Evolutionary conservation across 345 rosid species (phyloP).

Genomic region (Euphorbia lathyris): DNA sequence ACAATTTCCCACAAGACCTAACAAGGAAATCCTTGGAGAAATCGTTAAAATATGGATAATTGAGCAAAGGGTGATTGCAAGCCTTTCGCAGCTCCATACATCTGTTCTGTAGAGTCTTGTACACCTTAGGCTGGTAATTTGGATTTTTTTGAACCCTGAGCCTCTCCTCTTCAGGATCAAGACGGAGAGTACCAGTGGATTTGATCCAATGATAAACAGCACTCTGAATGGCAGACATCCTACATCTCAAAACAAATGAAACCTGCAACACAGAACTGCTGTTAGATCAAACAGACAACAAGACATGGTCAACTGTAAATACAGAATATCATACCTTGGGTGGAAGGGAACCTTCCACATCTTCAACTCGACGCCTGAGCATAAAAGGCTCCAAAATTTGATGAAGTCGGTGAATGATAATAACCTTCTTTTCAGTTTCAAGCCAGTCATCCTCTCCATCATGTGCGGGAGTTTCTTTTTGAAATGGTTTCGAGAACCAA

Average conservation of each 20-base stretch:
- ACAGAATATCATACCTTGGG: slow-evolving; percentile 61
- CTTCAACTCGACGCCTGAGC: slow-evolving; percentile 99
- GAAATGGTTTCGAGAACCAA: slow-evolving; percentile 99
- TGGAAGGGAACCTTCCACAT: slow-evolving; percentile 99
- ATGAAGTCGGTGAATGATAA: slow-evolving; percentile 97
- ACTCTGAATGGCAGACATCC: slow-evolving; percentile 98
- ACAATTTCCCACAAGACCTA: slow-evolving; percentile 91
- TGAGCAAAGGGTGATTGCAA: slow-evolving; percentile 97
- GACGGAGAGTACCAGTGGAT: slow-evolving; percentile 92
- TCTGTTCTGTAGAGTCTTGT: slow-evolving; percentile 78
- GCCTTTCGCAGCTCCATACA: slow-evolving; percentile 99
- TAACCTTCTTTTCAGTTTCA: slow-evolving; percentile 99
- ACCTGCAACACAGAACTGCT: slow-evolving; percentile 55
- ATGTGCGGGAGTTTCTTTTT: slow-evolving; percentile 74
- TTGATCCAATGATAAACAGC: slow-evolving; percentile 98
- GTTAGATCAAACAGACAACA: slow-evolving; percentile 23
- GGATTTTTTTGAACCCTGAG: slow-evolving; percentile 73
- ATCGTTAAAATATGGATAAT: slow-evolving; percentile 89
- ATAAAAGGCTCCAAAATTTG: slow-evolving; percentile 99
- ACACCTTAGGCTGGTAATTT: slow-evolving; percentile 69
- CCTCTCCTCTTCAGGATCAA: slow-evolving; percentile 94
- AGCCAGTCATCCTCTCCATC: slow-evolving; percentile 99
- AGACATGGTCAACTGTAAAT: slow-evolving; percentile 4
- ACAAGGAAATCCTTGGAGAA: slow-evolving; percentile 89
- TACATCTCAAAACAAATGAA: slow-evolving; percentile 86